Percentiles rank a stretch among this genome's conserved stretches.
Evolutionary conservation across 2,329 filamentous ascomycete genomes (phyloP).

Genomic region (Fusarium ambrosium): DNA sequence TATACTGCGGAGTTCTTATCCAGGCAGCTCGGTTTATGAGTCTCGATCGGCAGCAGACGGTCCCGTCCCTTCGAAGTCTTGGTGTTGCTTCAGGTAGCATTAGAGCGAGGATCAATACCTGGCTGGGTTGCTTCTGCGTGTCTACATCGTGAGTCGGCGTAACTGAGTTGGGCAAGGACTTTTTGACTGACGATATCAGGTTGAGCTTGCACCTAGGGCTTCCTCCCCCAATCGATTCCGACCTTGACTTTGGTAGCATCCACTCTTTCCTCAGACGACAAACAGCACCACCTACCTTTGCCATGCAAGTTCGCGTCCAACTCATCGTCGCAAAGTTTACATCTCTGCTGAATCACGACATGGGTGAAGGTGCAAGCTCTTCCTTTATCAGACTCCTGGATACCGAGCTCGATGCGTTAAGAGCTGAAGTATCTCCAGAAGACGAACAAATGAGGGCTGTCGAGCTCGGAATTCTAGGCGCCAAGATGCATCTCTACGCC

Average conservation of each 20-base stretch:
- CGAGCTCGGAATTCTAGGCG: constrained; percentile 26
- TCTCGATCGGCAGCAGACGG: constrained; percentile 32
- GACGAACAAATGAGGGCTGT: constrained; percentile 8
- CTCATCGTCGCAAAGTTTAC: constrained; percentile 36
- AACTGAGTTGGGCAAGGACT: accelerated
- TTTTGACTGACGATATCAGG: neutral
- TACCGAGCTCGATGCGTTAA: constrained; percentile 30
- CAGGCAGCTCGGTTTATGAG: constrained; percentile 37
- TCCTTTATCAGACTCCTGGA: constrained; percentile 31
- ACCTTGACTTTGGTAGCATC: constrained; percentile 29
- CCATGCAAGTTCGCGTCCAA: constrained; percentile 24
- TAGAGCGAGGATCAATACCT: constrained; percentile 32
- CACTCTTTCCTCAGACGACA: constrained; percentile 22
- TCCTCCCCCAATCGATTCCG: constrained; percentile 24
- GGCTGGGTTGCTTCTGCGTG: constrained; percentile 31
- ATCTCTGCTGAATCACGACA: constrained; percentile 24
- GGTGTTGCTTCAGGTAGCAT: constrained; percentile 26
- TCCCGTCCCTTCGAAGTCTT: constrained; percentile 18
- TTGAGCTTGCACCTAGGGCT: constrained; percentile 32
- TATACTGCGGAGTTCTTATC: constrained; percentile 34
- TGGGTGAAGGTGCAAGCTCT: constrained; percentile 16
- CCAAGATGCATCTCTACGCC: constrained; percentile 33
- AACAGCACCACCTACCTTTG: constrained; percentile 13
- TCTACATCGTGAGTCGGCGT: constrained; percentile 26
- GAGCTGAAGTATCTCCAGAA: constrained; percentile 1